A percentile compares a stretch with the other conserved stretches of the same genome.
Evolutionary conservation across 2,329 filamentous ascomycete species (phyloP).

Genomic region (Aspergillus clavatus): DNA sequence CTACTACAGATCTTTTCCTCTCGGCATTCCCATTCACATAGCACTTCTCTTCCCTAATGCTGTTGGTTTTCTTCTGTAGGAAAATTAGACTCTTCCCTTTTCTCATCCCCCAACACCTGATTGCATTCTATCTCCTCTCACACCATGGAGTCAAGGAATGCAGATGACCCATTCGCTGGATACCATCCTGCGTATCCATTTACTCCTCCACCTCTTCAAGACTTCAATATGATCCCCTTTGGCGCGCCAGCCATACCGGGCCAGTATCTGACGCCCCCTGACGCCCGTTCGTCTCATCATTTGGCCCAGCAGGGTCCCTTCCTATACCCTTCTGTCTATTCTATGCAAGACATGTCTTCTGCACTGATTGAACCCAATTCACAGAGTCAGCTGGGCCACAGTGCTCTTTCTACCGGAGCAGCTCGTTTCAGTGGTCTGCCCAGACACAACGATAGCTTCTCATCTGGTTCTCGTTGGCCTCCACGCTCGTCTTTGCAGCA

Average conservation of each 20-base stretch:
- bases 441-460: slow-evolving; percentile 1
- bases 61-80: not conserved
- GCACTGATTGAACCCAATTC: not conserved
- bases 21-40: not conserved
- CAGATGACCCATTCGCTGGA: not conserved
- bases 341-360: slow-evolving; percentile 1
- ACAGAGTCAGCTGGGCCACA: not conserved
- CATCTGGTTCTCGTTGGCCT: not conserved
- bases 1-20: not conserved
- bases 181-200: not conserved
- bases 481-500: slow-evolving; percentile 1
- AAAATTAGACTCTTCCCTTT: not conserved
- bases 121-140: not conserved
- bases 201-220: not conserved
- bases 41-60: not conserved
- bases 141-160: slow-evolving; percentile 1
- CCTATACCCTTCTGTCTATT: not conserved
- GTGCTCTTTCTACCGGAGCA: slow-evolving; percentile 1
- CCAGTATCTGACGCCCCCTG: not conserved
- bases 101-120: not conserved
- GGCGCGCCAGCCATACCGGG: not conserved
- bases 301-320: not conserved
- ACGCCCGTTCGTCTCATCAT: not conserved
- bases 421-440: not conserved
- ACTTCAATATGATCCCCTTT: not conserved